These are phyloP conservation scores for Euclidium syriacum DNA, from an alignment of 345 rosid genomes.

Conservation along the genomic window DNA sequence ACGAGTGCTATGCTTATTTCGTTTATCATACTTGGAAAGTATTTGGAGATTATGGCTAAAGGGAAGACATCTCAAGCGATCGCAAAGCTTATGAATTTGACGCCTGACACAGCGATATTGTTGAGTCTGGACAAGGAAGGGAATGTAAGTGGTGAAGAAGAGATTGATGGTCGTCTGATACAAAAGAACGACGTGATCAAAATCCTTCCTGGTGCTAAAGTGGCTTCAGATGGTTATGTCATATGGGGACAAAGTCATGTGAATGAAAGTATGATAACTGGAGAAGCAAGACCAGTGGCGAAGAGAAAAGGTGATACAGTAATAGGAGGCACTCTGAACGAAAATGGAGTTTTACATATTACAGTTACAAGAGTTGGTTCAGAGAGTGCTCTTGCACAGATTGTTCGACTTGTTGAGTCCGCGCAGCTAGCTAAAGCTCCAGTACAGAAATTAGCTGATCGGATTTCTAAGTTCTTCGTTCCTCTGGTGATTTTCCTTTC, in stretches of 20 bases:
- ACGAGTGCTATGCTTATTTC: constrained; percentile 96
- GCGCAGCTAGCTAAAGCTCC: constrained; percentile 99
- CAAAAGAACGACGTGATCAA: constrained; percentile 83
- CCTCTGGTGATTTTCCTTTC: constrained; percentile 85
- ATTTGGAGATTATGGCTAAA: constrained; percentile 78
- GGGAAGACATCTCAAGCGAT: constrained; percentile 94
- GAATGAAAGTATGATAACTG: constrained; percentile 79
- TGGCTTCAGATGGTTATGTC: constrained; percentile 67
- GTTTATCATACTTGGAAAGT: constrained; percentile 85
- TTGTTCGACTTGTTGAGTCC: constrained; percentile 87
- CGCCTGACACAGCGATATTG: constrained; percentile 70
- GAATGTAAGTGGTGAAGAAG: constrained; percentile 58
- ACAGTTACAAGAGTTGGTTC: constrained; percentile 87
- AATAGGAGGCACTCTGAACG: constrained; percentile 89
- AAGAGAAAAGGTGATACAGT: constrained; percentile 78
- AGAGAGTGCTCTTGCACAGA: constrained; percentile 89
- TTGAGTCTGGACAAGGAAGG: constrained; percentile 56
- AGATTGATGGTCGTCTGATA: constrained; percentile 75
- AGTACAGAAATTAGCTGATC: constrained; percentile 89
- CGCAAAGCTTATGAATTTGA: constrained; percentile 85
- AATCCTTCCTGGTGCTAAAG: constrained; percentile 62
- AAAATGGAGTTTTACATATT: constrained; percentile 77
- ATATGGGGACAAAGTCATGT: constrained; percentile 72
- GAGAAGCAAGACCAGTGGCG: constrained; percentile 67
- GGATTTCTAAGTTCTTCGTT: constrained; percentile 79